phyloP scores from a whole-genome alignment of 768 basidiomycete species.

The Termitomyces bulborhizus region DNA sequence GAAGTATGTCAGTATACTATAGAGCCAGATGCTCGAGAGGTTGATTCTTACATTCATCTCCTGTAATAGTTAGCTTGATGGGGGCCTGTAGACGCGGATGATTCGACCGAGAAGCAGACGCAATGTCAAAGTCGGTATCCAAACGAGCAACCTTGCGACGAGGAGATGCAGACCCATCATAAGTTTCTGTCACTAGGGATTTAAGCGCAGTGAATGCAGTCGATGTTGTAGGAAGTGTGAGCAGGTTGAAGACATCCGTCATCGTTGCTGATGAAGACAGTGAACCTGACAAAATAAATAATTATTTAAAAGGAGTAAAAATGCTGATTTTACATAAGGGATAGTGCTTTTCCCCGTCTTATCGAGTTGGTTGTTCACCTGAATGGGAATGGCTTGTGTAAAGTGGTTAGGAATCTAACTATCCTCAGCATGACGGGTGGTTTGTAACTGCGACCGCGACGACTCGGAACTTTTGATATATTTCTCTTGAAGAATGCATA shows the following conservation, averaged over 20 bases:
- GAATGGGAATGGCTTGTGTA: too few species aligned
- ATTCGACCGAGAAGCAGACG: slow-evolving; percentile 54
- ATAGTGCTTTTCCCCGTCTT: too few species aligned
- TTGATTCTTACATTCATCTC: slow-evolving; percentile 29
- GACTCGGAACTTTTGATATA: too few species aligned
- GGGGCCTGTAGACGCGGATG: slow-evolving; percentile 27
- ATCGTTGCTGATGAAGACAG: slow-evolving; percentile 4
- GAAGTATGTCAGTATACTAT: not conserved
- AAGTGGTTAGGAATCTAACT: too few species aligned
- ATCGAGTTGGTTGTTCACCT: too few species aligned
- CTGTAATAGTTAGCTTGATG: slow-evolving; percentile 41
- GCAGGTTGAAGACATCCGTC: slow-evolving; percentile 27
- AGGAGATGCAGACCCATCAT: slow-evolving; percentile 47
- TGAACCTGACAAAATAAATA: not conserved
- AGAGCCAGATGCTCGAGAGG: not conserved
- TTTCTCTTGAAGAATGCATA: too few species aligned
- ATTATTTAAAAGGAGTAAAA: not conserved
- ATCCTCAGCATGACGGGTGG: too few species aligned
- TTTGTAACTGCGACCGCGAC: too few species aligned
- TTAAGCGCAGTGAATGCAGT: slow-evolving; percentile 40
- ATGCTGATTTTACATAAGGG: too few species aligned
- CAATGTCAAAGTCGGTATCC: slow-evolving; percentile 61
- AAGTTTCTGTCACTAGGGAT: slow-evolving; percentile 28
- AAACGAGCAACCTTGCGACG: slow-evolving; percentile 65
- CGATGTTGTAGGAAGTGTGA: slow-evolving; percentile 47